Evolutionary conservation across 768 basidiomycete genomes (phyloP), one percentile per base, ranked within the genome.

Genomic region (Trametopsis cervina): DNA sequence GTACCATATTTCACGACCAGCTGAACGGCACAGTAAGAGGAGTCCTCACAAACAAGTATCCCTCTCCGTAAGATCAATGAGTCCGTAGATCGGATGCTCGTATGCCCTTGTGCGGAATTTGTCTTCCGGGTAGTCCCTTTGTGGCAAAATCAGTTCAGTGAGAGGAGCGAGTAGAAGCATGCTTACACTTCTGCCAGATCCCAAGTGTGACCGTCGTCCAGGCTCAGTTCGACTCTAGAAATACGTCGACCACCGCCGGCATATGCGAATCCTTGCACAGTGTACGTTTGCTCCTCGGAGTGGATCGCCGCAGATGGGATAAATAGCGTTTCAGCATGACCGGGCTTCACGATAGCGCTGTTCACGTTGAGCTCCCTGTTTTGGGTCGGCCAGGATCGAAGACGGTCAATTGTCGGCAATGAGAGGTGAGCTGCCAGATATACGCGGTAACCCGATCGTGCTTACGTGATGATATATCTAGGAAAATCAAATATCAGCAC

Each of bases 291-390:
- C 7, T 18, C 23, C 2, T 21, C 17, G 11, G 46, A 29, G 18
- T 27, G 40, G 12, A 40, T 51, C 24, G 4, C 58, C 42, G 4
- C 54, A 53, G 13, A 40, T 40, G 39, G 49, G 6, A 62, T 36
- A 18, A 26, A 11, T 5, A 78, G 46, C 21, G 55, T 61, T 50
- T 83, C 81, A 29, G 72, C 66, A 57, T 83, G 81, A 21, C 69
- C 74, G 0, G 81, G 81, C 4, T 64, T 62, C 0, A 75, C 77
- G 26, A 83, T 76, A 0, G 69, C 79, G 42, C 73, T 56, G 44
- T 83, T 83, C 29, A 76, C 73, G 52, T 78, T 83, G 15, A 83
- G 66, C 42, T 83, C 79, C 50, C 74, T 76, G 55, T 70, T n/a
- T n/a, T n/a, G n/a, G n/a, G n/a, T n/a, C n/a, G 67, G 46, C 71